A percentile compares a stretch with the other conserved stretches of the same genome.
Conservation (phyloP, 2,329 filamentous ascomycete species). For the Colletotrichum sp. region DNA sequence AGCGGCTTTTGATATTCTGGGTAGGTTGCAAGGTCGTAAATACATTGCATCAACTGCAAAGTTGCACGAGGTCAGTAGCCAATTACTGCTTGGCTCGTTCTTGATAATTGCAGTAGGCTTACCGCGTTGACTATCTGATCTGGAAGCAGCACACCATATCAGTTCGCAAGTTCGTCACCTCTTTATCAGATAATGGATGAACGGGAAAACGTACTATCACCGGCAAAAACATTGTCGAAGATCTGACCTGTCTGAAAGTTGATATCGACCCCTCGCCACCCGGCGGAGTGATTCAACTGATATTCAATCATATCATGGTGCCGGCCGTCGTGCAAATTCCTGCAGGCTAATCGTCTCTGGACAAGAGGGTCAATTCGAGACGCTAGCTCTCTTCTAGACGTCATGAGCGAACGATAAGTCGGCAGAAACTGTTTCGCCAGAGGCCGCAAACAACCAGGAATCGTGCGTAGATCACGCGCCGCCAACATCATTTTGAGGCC, state of each 20-base stretch:
- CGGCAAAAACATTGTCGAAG: conserved; percentile 1
- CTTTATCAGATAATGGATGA: not conserved
- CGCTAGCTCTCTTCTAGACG: not conserved
- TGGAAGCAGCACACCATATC: not conserved
- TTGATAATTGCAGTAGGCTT: not conserved
- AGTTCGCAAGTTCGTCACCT: not conserved
- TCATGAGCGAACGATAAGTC: not conserved
- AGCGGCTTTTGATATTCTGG: not conserved
- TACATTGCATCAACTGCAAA: not conserved
- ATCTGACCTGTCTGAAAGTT: not conserved
- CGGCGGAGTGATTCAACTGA: not conserved
- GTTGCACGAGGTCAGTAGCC: not conserved
- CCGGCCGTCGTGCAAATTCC: not conserved
- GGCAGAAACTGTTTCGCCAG: not conserved
- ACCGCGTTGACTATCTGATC: conserved; percentile 4
- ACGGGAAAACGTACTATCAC: not conserved
- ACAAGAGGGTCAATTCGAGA: not conserved
- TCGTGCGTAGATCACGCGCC: not conserved
- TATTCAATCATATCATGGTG: not conserved
- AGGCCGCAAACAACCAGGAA: not conserved
- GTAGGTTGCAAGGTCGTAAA: not conserved
- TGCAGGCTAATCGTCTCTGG: not conserved
- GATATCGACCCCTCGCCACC: not conserved
- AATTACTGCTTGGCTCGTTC: no score
- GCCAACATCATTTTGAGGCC: conserved; percentile 1